A percentile compares a stretch with the other conserved stretches of the same genome.
Evolutionary conservation across 352 stramenopile species (phyloP).

Genomic region (Globisporangium splendens): DNA sequence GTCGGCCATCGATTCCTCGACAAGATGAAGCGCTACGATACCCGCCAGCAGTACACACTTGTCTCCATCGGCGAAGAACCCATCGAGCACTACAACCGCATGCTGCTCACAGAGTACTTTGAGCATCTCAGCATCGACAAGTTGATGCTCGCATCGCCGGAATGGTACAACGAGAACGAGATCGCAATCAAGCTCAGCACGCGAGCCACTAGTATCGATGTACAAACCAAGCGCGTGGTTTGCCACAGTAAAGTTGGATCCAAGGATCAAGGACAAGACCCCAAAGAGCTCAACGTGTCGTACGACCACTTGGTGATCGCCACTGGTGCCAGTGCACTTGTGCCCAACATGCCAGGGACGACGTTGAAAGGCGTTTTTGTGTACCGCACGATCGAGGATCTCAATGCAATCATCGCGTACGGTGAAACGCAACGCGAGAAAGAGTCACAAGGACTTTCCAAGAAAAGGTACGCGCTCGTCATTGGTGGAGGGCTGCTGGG

Average conservation of each 20-base stretch:
- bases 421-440: constrained; percentile 52
- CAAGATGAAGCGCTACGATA: constrained; percentile 59
- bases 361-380: constrained; percentile 89
- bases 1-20: constrained; percentile 90
- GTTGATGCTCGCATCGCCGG: constrained; percentile 79
- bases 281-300: constrained; percentile 49
- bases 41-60: constrained; percentile 56
- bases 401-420: constrained; percentile 85
- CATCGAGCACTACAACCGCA: constrained; percentile 90
- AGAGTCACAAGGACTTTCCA: constrained; percentile 6
- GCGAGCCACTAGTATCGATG: constrained; percentile 77
- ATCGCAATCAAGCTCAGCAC: constrained; percentile 79
- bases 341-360: constrained; percentile 80
- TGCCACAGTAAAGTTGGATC: constrained; percentile 20
- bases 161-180: constrained; percentile 85
- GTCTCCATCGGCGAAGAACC: constrained; percentile 92
- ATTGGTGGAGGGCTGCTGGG: constrained; percentile 83
- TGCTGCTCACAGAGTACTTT: constrained; percentile 92
- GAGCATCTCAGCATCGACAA: constrained; percentile 85
- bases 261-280: constrained; percentile 12
- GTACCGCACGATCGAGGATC: constrained; percentile 92
- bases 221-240: constrained; percentile 61
- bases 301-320: constrained; percentile 90
- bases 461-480: constrained; percentile 41
- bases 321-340: constrained; percentile 86